These are phyloP conservation scores for Colletotrichum somersetense DNA, from an alignment of 2,329 filamentous ascomycete species.

Conservation along the genomic window DNA sequence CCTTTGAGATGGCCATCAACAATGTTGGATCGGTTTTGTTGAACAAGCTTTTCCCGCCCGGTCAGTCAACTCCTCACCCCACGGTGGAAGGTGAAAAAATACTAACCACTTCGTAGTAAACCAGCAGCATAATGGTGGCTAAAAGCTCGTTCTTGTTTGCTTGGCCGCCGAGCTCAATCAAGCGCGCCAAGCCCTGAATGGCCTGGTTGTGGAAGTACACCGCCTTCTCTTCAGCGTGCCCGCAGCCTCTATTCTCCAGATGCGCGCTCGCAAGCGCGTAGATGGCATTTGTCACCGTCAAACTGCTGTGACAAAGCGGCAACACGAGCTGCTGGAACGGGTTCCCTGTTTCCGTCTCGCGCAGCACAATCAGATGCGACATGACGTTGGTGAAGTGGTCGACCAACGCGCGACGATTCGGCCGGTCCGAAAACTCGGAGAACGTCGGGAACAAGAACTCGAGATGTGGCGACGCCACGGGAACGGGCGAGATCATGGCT, in stretches of 20 bases:
- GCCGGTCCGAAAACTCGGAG: slow-evolving; percentile 67
- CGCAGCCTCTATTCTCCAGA: slow-evolving; percentile 72
- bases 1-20: slow-evolving; percentile 72
- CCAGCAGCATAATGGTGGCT: slow-evolving; percentile 70
- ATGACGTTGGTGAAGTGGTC: slow-evolving; percentile 74
- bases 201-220: slow-evolving; percentile 71
- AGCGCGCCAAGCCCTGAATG: slow-evolving; percentile 67
- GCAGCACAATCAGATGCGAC: slow-evolving; percentile 74
- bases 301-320: slow-evolving; percentile 68
- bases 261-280: slow-evolving; percentile 88
- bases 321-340: slow-evolving; percentile 73
- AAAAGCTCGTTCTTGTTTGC: slow-evolving; percentile 69
- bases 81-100: too few relatives aligned
- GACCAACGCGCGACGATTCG: slow-evolving; percentile 67
- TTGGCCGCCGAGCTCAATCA: slow-evolving; percentile 66
- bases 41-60: slow-evolving; percentile 64
- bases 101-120: slow-evolving; percentile 74
- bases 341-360: slow-evolving; percentile 70
- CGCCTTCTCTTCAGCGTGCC: slow-evolving; percentile 64
- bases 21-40: slow-evolving; percentile 69
- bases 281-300: slow-evolving; percentile 82
- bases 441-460: slow-evolving; percentile 67
- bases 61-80: neutral
- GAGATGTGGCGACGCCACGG: slow-evolving; percentile 56
- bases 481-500: slow-evolving; percentile 52